Evolutionary conservation across 257 asterid genomes (phyloP).

Genomic region (Leptodermis oblonga): DNA sequence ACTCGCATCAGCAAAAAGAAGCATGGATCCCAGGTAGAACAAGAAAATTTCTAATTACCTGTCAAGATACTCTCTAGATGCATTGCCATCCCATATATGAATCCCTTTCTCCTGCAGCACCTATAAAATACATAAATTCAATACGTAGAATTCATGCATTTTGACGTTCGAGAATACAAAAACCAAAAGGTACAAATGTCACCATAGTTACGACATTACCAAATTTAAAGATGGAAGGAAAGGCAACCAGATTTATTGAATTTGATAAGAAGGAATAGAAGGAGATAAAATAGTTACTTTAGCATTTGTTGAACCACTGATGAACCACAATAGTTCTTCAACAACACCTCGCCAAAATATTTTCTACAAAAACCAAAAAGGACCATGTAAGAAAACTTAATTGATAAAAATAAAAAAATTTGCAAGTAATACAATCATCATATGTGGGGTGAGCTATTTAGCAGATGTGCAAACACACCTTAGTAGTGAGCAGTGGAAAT

Average conservation of each 20-base stretch:
- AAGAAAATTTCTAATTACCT: constrained; percentile 21
- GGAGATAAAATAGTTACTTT: constrained; percentile 43
- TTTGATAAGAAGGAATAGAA: background rate
- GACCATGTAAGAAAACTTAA: background rate
- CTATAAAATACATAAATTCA: constrained; percentile 18
- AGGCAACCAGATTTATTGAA: background rate
- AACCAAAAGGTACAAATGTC: background rate
- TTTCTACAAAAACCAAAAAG: constrained; percentile 39
- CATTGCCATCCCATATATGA: constrained; percentile 56
- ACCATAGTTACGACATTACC: background rate
- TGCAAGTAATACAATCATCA: background rate
- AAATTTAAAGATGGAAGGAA: background rate
- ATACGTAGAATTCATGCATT: background rate
- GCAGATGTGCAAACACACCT: constrained; percentile 36
- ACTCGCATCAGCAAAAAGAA: background rate
- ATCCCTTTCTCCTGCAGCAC: constrained; percentile 43
- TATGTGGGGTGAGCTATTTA: background rate
- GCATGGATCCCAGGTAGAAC: background rate
- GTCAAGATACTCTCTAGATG: constrained; percentile 47
- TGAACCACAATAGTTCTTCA: constrained; percentile 98
- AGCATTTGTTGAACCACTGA: constrained; percentile 96
- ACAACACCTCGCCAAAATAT: constrained; percentile 96
- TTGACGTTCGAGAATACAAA: background rate
- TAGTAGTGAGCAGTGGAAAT: constrained; percentile 94
- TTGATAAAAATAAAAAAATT: background rate